Conservation (phyloP, 306 rosid species). For the Coriaria nepalensis region DNA sequence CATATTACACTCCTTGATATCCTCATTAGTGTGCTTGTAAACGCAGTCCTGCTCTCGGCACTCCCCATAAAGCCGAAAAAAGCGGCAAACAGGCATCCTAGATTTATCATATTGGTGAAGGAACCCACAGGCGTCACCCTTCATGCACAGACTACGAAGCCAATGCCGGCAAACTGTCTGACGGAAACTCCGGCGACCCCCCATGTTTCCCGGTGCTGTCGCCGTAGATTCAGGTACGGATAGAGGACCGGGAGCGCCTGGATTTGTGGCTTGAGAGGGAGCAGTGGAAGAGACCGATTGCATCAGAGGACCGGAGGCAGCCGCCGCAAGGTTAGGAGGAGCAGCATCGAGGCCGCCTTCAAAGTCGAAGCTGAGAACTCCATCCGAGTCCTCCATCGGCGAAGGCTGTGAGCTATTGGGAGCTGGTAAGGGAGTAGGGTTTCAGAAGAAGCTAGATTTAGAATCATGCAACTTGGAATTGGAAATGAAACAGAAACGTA, state of each 20-base stretch:
- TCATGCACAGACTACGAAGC: conserved; percentile 91
- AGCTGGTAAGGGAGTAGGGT: too few species aligned
- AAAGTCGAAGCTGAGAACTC: conserved; percentile 93
- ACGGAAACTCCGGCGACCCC: conserved; percentile 74
- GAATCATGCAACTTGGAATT: too few species aligned
- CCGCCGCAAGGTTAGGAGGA: conserved; percentile 24
- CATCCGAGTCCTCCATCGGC: conserved; percentile 88
- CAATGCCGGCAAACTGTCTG: conserved; percentile 99
- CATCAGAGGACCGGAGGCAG: conserved; percentile 30
- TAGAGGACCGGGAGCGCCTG: conserved; percentile 9
- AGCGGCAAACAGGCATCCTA: conserved; percentile 93
- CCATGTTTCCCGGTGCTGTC: conserved; percentile 13
- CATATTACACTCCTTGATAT: conserved; percentile 98
- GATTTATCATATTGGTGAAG: conserved; percentile 93
- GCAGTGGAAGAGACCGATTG: conserved; percentile 33
- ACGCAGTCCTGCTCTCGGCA: conserved; percentile 98
- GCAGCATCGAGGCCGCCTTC: conserved; percentile 86
- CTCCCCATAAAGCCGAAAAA: conserved; percentile 81
- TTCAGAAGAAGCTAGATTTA: too few species aligned
- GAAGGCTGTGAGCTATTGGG: not conserved
- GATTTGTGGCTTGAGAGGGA: conserved; percentile 1
- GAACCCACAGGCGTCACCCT: conserved; percentile 97
- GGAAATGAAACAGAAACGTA: too few species aligned
- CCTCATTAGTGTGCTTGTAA: conserved; percentile 92
- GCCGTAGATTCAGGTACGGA: conserved; percentile 6